Evolutionary conservation across 352 stramenopile genomes (phyloP), one percentile per base, ranked within the genome.

Genomic region (Phytophthora cryptogea): DNA sequence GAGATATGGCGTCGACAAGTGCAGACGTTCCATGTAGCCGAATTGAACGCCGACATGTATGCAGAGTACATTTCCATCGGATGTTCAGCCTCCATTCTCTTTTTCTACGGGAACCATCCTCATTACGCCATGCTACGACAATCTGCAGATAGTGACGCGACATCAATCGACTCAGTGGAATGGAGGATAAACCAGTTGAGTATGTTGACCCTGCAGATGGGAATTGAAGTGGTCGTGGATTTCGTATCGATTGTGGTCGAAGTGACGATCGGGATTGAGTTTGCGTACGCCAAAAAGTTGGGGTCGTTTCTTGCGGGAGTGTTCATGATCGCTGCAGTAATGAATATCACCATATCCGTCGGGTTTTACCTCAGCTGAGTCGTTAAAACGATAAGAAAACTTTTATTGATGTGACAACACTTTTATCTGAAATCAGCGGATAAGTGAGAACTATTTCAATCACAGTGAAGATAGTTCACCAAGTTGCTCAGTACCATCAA

Each of bases 31-130:
- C 37, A 44, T 31, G 28, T 49, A 8, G 59, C 50, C 4, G 59
- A 66, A 13, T 8, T 60, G 5, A 62, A 69, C 37, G 67, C 60
- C 1, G 52, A 73, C 31, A 79, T 78, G 63, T 53, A 57, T 14
- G 57, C 63, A 8, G 69, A 79, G 60, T 79, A 82, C 51, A 73
- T 78, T 8, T 60, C 73, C 0, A 69, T 80, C 39, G 58, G 57
- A 0, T 68, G 70, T n/a, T 79, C 61, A 0, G 56, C 57, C 6
- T 46, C 60, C 3, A 74, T 78, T 16, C 8, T 78, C 16, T 65
- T 55, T 23, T 63, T 80, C 17, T 71, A 66, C 36, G 59, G 50
- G 17, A 49, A 69, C 10, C 59, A 74, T 17, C 67, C 56, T 0
- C 40, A 68, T 16, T 80, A 68, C 35, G 48, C 41, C 1, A 11